Evolutionary conservation across 306 rosid genomes (phyloP).

Genomic region (Hippophae tibetana): DNA sequence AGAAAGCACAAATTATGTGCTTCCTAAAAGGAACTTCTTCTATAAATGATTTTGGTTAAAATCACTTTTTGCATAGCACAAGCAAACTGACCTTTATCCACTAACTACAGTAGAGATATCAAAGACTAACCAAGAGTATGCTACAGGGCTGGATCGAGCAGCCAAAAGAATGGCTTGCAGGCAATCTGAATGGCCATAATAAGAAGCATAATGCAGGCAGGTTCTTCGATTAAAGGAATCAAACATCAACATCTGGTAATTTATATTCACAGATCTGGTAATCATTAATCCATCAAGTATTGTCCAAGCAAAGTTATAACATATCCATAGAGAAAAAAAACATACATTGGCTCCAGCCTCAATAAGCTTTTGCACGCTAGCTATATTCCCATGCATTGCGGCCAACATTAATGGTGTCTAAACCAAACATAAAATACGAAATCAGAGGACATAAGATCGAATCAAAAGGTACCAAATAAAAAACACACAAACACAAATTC

Average conservation of each 20-base stretch:
- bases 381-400: conserved; percentile 64
- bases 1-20: too few species aligned
- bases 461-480: conserved; percentile 1
- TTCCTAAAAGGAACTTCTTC: too few species aligned
- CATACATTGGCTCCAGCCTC: conserved; percentile 84
- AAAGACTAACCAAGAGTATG: conserved; percentile 61
- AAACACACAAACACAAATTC: background rate
- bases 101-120: background rate
- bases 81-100: too few species aligned
- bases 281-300: conserved; percentile 5
- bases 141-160: conserved; percentile 63
- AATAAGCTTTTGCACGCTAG: conserved; percentile 56
- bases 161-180: conserved; percentile 62
- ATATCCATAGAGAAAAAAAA: conserved; percentile 8
- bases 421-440: conserved; percentile 9
- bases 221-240: conserved; percentile 69
- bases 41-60: too few species aligned
- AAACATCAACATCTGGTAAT: conserved; percentile 66
- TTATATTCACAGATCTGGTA: conserved; percentile 31
- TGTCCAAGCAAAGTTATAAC: conserved; percentile 12
- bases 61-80: too few species aligned
- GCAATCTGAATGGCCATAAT: conserved; percentile 69
- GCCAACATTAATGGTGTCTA: conserved; percentile 92
- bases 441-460: background rate
- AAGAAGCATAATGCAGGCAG: conserved; percentile 83